Base-by-base conservation (phyloP, 2,329 filamentous ascomycete genomes). In the Epichloe sp. region DNA sequence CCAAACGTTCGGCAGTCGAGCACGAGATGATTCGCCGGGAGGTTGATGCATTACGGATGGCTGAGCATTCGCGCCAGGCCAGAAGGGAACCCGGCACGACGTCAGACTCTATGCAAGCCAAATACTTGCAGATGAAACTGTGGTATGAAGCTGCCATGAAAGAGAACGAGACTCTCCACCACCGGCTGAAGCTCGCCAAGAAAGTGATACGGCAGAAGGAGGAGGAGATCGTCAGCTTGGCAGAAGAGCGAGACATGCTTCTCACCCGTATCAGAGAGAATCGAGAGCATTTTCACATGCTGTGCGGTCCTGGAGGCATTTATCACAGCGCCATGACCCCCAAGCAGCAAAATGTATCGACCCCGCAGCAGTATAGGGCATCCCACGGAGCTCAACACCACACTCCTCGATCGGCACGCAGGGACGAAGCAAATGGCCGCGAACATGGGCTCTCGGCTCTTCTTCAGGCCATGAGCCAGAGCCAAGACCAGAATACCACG, bases 21-120 rank as follows among this genome's bases (percentile, higher is more conserved):
- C 86, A 95, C 60, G 86, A 93, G 57, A 90, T 96, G 79, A 85
- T 85, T n/a, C 80, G 88, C 55, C 79, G 86, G 21, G 89, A 96
- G 67, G 85, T 95, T 19, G 86, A 95, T 55, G 86, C 90, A 12
- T 72, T 96, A 31, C 85, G 89, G 54, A 76, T 78, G 55, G 82
- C 82, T 14, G 86, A 93, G 62, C 79, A 85, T 62, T 78, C 80
- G 48, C 78, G 78, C 48, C 80, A 83, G 54, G 76, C 76, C 4
- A 72, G 74, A 44, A 73, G 71, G 21, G 76, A 81, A 53, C 68
- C 77, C 52, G 75, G 70, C 57, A 68, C 69, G 6, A 73, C 70
- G 19, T 71, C 75, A 3, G 76, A 81, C 48, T 74, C 75, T 21
- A 71, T 76, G 52, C 75, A 76, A 55, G 68, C 66, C 59, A 78